A percentile compares a stretch with the other conserved stretches of the same genome.
phyloP scores from a whole-genome alignment of 495 filamentous ascomycete genomes.

The Penicillium waksmanii region DNA sequence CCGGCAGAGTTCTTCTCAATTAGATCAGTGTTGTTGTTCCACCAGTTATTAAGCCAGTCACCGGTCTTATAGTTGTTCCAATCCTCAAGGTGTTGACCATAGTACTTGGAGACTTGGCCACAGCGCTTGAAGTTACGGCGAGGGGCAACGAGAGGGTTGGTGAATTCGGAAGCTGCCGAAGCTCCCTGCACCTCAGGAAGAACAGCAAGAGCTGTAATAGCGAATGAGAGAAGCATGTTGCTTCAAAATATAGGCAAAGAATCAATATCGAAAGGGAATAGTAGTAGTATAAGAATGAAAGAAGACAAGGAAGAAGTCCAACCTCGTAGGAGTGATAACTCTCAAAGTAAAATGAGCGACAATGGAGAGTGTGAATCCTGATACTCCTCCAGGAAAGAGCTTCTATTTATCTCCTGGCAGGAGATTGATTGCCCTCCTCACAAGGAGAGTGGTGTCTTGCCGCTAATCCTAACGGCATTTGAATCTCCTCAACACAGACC shows the following conservation, averaged over 20 bases:
- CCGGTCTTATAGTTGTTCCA: constrained; percentile 25
- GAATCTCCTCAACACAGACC: background rate
- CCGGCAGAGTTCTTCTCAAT: constrained; percentile 22
- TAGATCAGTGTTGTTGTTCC: constrained; percentile 14
- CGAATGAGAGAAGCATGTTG: constrained; percentile 12
- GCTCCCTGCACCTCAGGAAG: constrained; percentile 15
- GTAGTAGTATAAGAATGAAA: background rate
- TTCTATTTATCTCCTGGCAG: background rate
- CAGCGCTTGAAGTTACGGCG: constrained; percentile 22
- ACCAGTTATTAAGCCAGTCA: constrained; percentile 32
- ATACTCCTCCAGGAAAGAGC: background rate
- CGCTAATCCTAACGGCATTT: background rate
- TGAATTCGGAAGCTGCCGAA: background rate
- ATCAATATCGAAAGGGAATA: background rate
- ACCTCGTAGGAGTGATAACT: background rate
- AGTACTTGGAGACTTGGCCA: constrained; percentile 27
- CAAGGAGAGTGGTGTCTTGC: background rate
- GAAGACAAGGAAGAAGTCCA: background rate
- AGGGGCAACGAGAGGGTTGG: constrained; percentile 4
- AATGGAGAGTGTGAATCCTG: background rate
- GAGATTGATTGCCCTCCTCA: background rate
- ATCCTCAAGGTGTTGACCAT: constrained; percentile 20
- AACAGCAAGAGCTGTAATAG: constrained; percentile 10
- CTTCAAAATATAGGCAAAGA: background rate
- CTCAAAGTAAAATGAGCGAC: background rate